Base-by-base conservation (phyloP, 2,329 filamentous ascomycete genomes). In the Cladophialophora yegresii region DNA sequence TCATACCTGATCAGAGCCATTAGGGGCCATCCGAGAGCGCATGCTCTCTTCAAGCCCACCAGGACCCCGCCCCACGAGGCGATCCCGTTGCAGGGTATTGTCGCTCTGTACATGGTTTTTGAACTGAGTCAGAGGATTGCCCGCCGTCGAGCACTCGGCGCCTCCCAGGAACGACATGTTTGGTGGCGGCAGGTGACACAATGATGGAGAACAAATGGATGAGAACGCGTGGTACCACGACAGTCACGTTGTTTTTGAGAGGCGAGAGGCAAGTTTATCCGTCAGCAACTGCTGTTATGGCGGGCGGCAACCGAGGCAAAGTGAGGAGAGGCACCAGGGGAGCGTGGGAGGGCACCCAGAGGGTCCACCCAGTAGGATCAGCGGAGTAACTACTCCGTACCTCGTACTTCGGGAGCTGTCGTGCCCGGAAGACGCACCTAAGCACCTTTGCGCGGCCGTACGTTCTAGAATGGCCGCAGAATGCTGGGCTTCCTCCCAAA, bases 101-200 rank as follows among this genome's bases (percentile, higher is more conserved):
- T 99, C 95, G 84, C 96, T 92, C 75, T 96, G 91, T 63, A 95
- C 91, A 78, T 97, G 93, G 79, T 99, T 99, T 69, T 93, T 92
- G 77, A 99, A 96, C 82, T 98, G 95, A 76, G 91, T 93, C 73
- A 99, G 87, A 63, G 96, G 95, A 78, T 99, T 99, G 74, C 89
- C 92, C 70, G 91, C 92, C 67, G 95, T 96, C 62, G 93, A 98
- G 84, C 95, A 99, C 81, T 98, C 95, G 72, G 93, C 90, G 72
- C 93, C 93, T 79, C 92, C 91, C 73, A 98, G 85, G 78, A 99
- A 98, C 61, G 93, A 97, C 93, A 99, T 98, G 71, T 67, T 82
- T 70, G 47, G n/a, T 43, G 23, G 47, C 23, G 16, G 51, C n/a
- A 49, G 26, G 56, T 23, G 33, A 33, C 16, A 51, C 16, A 59